Base-by-base conservation (phyloP, 306 rosid species). In the Prunus davidiana region DNA sequence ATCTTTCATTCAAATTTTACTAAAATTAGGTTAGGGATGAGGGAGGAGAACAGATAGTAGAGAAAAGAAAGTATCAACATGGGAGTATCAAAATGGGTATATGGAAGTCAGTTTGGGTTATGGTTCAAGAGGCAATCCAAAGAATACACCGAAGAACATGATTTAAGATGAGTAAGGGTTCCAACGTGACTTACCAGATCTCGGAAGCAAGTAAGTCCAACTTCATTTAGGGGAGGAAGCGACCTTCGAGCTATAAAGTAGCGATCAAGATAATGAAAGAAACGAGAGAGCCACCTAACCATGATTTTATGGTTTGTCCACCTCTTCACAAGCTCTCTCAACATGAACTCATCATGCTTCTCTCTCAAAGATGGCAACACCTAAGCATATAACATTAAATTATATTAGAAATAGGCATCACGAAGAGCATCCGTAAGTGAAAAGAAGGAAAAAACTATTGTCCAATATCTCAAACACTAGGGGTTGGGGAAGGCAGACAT, bases 271-370 rank as follows among this genome's bases (percentile, higher is more conserved):
- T 84, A 87, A 55, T 61, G 27, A 76, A 92, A 92, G 71, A 90
- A 74, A 49, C 87, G 87, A 73, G 88, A 87, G 61, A 90, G 92
- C 85, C 93, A 89, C n/a, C 77, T 57, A 65, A 89, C 91, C 97
- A 90, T 86, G 52, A 65, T 82, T 82, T 90, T 90, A 80, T 93
- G 92, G 85, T 88, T 87, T 54, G 86, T 86, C 97, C 97, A 92
- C 87, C 93, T 88, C 88, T 77, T 86, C 73, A 84, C 89, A 38
- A 93, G 89, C 80, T 89, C 96, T 68, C 82, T 84, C 77, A 93
- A 73, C 93, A 93, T 81, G 76, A 83, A 49, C 43, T 87, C 93
- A 71, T 86, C 91, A 73, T 90, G 87, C 83, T 93, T 89, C 76
- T 77, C 97, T 79, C 84, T 68, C 83, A 90, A 78, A 67, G 92